Evolutionary conservation across 768 basidiomycete genomes (phyloP), one percentile per base, ranked within the genome.

Genomic region (Leccinum aurantiacum): DNA sequence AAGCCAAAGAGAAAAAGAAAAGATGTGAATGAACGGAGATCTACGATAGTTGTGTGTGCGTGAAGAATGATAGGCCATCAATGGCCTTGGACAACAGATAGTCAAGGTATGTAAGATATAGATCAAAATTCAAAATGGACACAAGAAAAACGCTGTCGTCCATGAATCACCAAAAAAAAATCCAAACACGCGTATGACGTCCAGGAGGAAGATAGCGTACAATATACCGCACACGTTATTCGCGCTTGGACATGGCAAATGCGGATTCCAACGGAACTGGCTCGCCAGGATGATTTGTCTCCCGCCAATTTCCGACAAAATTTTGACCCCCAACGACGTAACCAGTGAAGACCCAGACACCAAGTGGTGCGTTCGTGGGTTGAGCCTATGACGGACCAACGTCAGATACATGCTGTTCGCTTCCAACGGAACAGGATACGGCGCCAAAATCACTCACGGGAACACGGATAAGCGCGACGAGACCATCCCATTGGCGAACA

Each of bases 241-340:
- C 75, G 60, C 81, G 74, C 69, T 77, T 76, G 35, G 84, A 82
- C 79, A 87, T 82, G 47, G 81, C 77, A 64, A 90, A 88, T 7
- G 89, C 79, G 31, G 85, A 82, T 68, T 91, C 89, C 71, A 83
- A 84, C 11, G 79, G 78, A 0, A 81, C 59, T 68, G 76, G 56
- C 68, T 70, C 41, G 79, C 80, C 65, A 29, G 66, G 60, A 33
- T 73, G 66, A 1, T 49, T 0, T 2, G 77, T 75, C 50, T 72
- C 72, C 31, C 90, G 78, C 90, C 90, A 91, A 58, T 84, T 86
- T 5, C 90, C 90, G 15, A 89, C 87, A 61, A 91, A 82, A 58
- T 81, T 88, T 59, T 81, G 73, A 9, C 81, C 82, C 0, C 84
- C 88, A 6, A 87, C 80, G 51, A 92, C 62, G 68, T 90, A 91